Evolutionary conservation across 164 flowering plant species (phyloP), one percentile per base, ranked within the genome.

Genomic region (Akebia trifoliata): DNA sequence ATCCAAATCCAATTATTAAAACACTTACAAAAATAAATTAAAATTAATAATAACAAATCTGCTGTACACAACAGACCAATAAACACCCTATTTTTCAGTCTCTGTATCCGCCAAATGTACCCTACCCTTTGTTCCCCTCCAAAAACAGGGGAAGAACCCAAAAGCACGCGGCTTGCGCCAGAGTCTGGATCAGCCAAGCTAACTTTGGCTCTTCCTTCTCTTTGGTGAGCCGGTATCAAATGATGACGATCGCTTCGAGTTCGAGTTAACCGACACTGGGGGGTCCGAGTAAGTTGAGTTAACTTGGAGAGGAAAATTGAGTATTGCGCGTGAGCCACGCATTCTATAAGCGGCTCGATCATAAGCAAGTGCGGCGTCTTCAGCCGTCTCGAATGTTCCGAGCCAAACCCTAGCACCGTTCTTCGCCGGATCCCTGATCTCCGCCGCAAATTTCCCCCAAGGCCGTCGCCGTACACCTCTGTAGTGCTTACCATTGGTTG

Each of bases 381-480:
- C 80, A 7, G 76, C 79, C 15, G 79, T 76, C 42, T 72, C 72
- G 34, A 66, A 76, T 11, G 79, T 76, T 17, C 80, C 80, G 25
- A 76, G 73, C 80, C 80, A 76, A 39, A 76, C 80, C 17, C 80
- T 36, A 2, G 80, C 80, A 9, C 80, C 80, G 62, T 70, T 76
- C 69, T 67, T 76, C 18, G 80, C 76, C 42, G 80, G 79, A 50
- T 72, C 79, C 3, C 76, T 58, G 6, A 76, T 76, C 66, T 76
- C 79, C 11, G 79, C 72, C 10, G 76, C 79, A 42, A 56, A 76
- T 28, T 72, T 76, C 25, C 79, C 79, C 79, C 79, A 72, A 44
- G 77, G 80, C 50, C 80, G 38, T 28, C 66, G 69, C 40, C 80
- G n/a, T 8, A 76, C 80, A 22, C 80, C 80, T 34, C 80, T 59